Percentiles rank a stretch among this genome's conserved stretches.
Conservation (phyloP, 768 basidiomycete species). For the Naganishia onofrii region DNA sequence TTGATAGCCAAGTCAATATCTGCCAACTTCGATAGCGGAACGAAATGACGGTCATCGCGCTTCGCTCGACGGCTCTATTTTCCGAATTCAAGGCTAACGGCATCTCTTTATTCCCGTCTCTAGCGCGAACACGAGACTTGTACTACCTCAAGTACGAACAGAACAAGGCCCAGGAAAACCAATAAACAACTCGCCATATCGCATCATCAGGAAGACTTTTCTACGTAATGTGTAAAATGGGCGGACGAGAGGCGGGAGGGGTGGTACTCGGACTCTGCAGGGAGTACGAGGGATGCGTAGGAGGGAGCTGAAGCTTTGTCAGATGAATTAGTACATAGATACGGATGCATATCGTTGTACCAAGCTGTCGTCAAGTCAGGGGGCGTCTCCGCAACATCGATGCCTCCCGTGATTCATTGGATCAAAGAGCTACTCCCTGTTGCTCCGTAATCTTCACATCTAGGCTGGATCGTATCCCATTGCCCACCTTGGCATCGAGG, state of each 20-base stretch:
- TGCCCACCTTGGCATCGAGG: too few relatives aligned
- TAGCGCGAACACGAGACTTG: conserved; percentile 67
- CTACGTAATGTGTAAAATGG: conserved; percentile 5
- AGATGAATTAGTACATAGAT: background rate
- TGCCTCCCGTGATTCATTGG: background rate
- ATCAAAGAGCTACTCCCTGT: background rate
- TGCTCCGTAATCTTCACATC: too few relatives aligned
- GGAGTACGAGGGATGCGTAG: background rate
- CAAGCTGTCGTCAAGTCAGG: background rate
- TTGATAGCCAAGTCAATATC: too few relatives aligned
- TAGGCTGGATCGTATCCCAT: too few relatives aligned
- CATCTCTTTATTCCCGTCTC: background rate
- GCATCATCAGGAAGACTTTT: background rate
- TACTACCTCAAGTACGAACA: conserved; percentile 81
- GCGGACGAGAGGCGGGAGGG: background rate
- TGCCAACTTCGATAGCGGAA: too few relatives aligned
- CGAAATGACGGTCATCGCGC: background rate
- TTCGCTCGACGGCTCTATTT: background rate
- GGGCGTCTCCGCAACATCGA: background rate
- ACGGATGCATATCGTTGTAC: background rate
- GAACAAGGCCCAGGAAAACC: conserved; percentile 38
- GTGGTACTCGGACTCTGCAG: background rate
- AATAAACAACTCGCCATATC: conserved; percentile 1
- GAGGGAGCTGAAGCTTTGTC: background rate
- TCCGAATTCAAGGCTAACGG: background rate